Base-by-base conservation (phyloP, 352 stramenopile species). In the Globisporangium acanthophoron region DNA sequence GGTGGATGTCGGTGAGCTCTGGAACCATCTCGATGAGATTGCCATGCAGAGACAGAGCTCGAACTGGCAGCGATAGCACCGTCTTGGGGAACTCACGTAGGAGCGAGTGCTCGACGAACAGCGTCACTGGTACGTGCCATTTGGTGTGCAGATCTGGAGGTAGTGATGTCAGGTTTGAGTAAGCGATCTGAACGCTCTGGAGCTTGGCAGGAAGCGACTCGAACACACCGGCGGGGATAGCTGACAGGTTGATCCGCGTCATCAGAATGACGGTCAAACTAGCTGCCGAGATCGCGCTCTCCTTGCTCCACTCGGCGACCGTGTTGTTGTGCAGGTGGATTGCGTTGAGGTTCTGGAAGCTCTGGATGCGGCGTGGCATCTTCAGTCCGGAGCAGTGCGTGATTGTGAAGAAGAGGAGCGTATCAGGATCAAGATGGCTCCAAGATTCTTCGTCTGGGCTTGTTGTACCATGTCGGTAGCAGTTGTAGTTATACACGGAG, bases 271-370 rank as follows among this genome's bases (percentile, higher is more conserved):
- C n/a, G n/a, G 54, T 4, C 3, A 61, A 48, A 18, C 37, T 33
- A 6, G 47, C 15, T 9, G 46, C 5, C 11, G 48, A 51, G 8
- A 56, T 21, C 1, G 20, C 37, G n/a, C 24, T 50, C 29, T 46
- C 56, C n/a, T 37, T 50, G 20, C 16, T 29, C 56, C 56, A 63
- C 49, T 63, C 57, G 16, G 43, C 40, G 49, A 63, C 27, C 31
- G 70, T 74, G 13, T 20, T 51, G 39, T 74, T 77, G 60, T 70
- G 63, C n/a, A 74, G 51, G 9, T 74, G 47, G 13, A 77, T 13
- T 9, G 54, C 0, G 74, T n/a, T n/a, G 0, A 77, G 41, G 27
- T 74, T 72, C 1, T 39, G 37, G 35, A 68, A 74, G 16, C 21
- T 49, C 43, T 57, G 57, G 21, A 74, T 0, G 59, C 41, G 18